phyloP scores from a whole-genome alignment of 768 basidiomycete genomes.

The Cystofilobasidium ferigula region DNA sequence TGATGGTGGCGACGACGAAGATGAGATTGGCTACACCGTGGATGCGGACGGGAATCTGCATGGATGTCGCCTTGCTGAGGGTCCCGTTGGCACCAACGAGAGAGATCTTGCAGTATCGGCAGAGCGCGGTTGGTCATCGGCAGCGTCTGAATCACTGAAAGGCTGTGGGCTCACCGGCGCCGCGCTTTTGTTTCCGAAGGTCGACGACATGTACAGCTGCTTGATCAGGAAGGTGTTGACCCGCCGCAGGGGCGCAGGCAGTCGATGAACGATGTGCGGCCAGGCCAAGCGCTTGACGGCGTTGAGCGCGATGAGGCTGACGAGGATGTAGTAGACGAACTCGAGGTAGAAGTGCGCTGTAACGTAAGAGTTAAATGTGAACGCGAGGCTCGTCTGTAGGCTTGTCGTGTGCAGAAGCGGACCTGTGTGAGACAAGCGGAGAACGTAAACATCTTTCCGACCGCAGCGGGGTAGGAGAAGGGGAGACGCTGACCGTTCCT shows the following conservation, averaged over 20 bases:
- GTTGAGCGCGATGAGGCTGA: not conserved
- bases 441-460: too few relatives aligned
- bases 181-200: not conserved
- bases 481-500: too few relatives aligned
- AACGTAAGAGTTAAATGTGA: not conserved
- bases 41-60: constrained; percentile 17
- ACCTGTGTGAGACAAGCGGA: too few relatives aligned
- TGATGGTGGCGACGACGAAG: constrained; percentile 6
- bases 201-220: constrained; percentile 13
- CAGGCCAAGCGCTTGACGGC: not conserved
- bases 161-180: not conserved
- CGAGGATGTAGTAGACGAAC: not conserved
- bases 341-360: constrained; percentile 1
- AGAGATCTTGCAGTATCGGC: too few relatives aligned
- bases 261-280: not conserved
- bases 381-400: not conserved
- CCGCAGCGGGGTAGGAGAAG: too few relatives aligned
- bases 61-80: constrained; percentile 2
- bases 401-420: too few relatives aligned
- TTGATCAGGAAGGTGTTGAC: constrained; percentile 9
- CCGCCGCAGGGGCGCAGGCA: not conserved
- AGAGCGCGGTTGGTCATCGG: too few relatives aligned
- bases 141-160: too few relatives aligned
- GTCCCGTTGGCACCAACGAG: constrained; percentile 11
- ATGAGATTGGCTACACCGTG: not conserved